Evolutionary conservation across 2,329 filamentous ascomycete genomes (phyloP), one percentile per base, ranked within the genome.

Genomic region (Thielaviopsis musarum): DNA sequence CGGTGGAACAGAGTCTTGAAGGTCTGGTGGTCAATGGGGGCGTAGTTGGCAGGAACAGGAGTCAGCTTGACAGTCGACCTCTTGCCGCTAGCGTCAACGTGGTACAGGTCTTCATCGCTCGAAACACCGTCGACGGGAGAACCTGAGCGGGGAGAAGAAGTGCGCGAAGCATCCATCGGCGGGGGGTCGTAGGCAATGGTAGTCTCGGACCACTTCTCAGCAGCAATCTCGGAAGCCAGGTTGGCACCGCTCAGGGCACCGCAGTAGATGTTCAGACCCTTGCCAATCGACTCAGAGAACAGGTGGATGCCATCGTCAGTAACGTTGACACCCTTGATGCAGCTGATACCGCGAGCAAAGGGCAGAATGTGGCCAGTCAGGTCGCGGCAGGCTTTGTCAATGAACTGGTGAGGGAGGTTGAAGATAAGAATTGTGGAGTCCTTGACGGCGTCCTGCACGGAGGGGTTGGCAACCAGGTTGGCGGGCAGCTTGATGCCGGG

Each of bases 321-420:
- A 38, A 98, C 93, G 66, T 95, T 87, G 63, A 98, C 91, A 66
- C 93, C 93, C 77, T 98, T 98, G 75, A 97, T 96, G 73, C 93
- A 98, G 69, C 89, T 95, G 68, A 98, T 90, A 61, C 90, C 93
- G 63, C 94, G 83, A 26, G 93, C 91, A 67, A 84, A 97, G 6
- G 93, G 93, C 30, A 96, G 74, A 64, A 96, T 94, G 67, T 95
- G 84, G 62, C 91, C 93, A 67, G 85, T 79, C 63, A 98, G 77
- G 70, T 90, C 84, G 64, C 86, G 80, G 75, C 91, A 95, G 62
- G 91, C 87, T 63, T 85, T 85, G 69, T 81, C 81, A 68, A 98
- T 96, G 71, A 98, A 98, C 72, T 95, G 89, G 74, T 98, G 93
- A 28, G 93, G 87, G 61, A 95, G 80, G 74, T 97, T 97, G 80